Conservation (phyloP, 768 basidiomycete species). For the Mycena leptocephala region DNA sequence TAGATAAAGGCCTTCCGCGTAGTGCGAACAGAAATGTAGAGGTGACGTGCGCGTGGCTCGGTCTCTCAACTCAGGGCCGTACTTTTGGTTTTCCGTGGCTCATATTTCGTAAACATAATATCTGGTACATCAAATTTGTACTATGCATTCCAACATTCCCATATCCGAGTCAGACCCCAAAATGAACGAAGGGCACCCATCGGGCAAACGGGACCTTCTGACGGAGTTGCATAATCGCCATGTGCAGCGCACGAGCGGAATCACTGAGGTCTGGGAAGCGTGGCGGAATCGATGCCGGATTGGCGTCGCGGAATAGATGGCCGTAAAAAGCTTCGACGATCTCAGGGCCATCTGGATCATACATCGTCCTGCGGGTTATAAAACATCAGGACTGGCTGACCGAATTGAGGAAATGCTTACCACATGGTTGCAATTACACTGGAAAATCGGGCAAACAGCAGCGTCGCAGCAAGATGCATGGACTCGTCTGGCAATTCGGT, state of each 20-base stretch:
- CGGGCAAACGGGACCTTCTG: not conserved
- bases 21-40: too few species aligned
- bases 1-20: too few species aligned
- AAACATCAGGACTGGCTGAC: not conserved
- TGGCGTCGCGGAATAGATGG: conserved; percentile 19
- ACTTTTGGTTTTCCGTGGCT: too few species aligned
- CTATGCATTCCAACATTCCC: too few species aligned
- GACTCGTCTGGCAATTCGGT: conserved; percentile 42
- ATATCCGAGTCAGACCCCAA: not conserved
- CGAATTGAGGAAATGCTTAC: conserved; percentile 36
- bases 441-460: conserved; percentile 46
- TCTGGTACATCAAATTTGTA: too few species aligned
- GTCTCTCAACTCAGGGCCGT: too few species aligned
- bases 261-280: not conserved
- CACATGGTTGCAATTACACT: conserved; percentile 54
- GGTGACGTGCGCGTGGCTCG: too few species aligned
- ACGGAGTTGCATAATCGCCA: not conserved
- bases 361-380: conserved; percentile 23
- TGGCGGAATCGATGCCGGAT: not conserved
- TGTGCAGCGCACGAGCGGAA: not conserved
- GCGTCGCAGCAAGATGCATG: conserved; percentile 49
- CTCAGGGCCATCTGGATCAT: conserved; percentile 31
- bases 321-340: conserved; percentile 30
- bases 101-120: too few species aligned
- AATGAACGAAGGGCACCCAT: not conserved